A percentile compares a stretch with the other conserved stretches of the same genome.
phyloP scores from a whole-genome alignment of 805 yeast species.

The Starmerella sp. region DNA sequence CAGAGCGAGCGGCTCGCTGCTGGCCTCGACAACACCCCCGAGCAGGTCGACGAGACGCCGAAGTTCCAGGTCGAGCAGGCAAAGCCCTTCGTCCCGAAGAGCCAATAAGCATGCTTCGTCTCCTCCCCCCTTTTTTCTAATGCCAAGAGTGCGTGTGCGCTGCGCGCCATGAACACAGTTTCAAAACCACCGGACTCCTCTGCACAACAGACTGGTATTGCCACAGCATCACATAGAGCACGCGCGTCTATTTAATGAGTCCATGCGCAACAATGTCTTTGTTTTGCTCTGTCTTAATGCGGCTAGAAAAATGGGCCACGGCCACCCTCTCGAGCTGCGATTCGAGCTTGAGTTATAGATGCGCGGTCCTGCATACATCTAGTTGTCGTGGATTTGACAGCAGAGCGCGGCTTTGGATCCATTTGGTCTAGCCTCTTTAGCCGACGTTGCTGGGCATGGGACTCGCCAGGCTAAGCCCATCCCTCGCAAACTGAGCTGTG shows the following conservation, averaged over 20 bases:
- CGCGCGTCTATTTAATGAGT: background rate
- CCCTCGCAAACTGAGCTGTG: too few relatives aligned
- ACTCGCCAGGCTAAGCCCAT: too few relatives aligned
- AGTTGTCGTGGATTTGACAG: too few relatives aligned
- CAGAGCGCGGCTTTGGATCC: too few relatives aligned
- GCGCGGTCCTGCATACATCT: too few relatives aligned
- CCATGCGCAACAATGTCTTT: background rate
- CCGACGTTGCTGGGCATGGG: too few relatives aligned
- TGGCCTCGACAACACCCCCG: conserved; percentile 34
- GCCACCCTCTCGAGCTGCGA: background rate
- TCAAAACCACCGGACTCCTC: background rate
- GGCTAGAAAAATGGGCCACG: background rate
- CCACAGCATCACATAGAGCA: background rate
- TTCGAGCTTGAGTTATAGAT: too few relatives aligned
- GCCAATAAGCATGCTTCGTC: background rate
- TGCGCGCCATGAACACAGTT: background rate
- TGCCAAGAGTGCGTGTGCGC: background rate
- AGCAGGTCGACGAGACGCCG: conserved; percentile 25
- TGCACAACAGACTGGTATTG: background rate
- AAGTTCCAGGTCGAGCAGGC: conserved; percentile 31
- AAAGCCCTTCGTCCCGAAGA: conserved; percentile 30
- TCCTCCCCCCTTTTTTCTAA: background rate
- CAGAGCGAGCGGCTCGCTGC: conserved; percentile 36
- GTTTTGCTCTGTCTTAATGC: background rate
- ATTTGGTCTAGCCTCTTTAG: too few relatives aligned